A percentile compares a stretch with the other conserved stretches of the same genome.
phyloP scores from a whole-genome alignment of 495 filamentous ascomycete genomes.

The Aspergillus baeticus region DNA sequence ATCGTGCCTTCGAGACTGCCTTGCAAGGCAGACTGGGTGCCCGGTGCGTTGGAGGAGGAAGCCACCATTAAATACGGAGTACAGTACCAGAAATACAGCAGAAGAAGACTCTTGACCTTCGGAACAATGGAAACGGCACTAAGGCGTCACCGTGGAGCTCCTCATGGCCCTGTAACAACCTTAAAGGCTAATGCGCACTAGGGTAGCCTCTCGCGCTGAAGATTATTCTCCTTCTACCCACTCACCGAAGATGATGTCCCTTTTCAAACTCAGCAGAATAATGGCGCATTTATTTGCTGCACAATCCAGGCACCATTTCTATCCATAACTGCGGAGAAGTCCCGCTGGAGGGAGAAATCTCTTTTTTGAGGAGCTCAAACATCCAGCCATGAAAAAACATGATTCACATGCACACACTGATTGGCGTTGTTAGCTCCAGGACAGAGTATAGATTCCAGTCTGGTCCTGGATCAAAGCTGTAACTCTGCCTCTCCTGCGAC shows the following conservation, averaged over 20 bases:
- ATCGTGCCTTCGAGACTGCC: neutral
- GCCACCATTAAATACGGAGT: neutral
- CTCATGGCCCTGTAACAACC: slow-evolving; percentile 18
- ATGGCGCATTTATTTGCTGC: neutral
- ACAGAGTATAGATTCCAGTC: too few species aligned
- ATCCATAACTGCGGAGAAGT: slow-evolving; percentile 1
- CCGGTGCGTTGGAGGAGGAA: neutral
- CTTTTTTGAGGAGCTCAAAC: neutral
- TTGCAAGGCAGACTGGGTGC: slow-evolving; percentile 11
- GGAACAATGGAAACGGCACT: neutral
- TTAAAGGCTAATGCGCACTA: slow-evolving; percentile 12
- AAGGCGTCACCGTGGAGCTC: slow-evolving; percentile 8
- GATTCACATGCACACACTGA: neutral
- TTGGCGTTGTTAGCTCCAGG: neutral
- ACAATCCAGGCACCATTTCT: slow-evolving; percentile 8
- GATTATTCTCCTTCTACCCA: slow-evolving; percentile 3
- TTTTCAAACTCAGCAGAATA: neutral
- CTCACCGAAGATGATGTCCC: neutral
- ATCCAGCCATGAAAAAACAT: neutral
- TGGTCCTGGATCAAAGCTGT: neutral
- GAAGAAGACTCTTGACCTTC: neutral
- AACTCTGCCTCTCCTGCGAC: slow-evolving; percentile 13
- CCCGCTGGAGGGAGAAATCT: too few species aligned
- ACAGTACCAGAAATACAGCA: neutral
- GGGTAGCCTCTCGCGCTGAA: slow-evolving; percentile 6